Conservation (phyloP, 169 alveolate genomes). For the Prorocentrum cordatum region DNA sequence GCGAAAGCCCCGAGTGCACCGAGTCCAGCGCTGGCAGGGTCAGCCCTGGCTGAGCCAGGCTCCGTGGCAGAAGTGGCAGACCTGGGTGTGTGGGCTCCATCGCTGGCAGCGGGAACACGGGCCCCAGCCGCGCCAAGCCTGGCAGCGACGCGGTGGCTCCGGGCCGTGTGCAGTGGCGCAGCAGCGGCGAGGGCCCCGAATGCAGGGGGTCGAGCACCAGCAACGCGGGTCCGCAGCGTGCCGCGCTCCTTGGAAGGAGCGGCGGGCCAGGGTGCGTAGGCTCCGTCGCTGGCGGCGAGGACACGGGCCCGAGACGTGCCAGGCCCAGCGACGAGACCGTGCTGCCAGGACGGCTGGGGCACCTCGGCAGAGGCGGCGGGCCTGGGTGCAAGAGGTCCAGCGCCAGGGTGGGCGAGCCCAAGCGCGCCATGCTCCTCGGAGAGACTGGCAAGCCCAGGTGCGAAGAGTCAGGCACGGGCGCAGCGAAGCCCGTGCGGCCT, state of each 20-base stretch:
- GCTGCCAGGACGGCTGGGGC: not conserved
- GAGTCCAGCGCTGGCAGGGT: not conserved
- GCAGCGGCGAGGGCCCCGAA: not conserved
- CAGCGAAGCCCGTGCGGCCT: not conserved
- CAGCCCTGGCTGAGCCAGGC: not conserved
- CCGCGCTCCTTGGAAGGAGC: not conserved
- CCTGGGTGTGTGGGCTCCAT: not conserved
- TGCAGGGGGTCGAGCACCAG: not conserved
- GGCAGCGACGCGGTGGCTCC: not conserved
- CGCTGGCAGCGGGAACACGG: not conserved
- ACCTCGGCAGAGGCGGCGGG: not conserved
- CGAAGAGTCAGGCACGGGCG: not conserved
- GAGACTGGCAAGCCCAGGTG: not conserved
- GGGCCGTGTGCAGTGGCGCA: not conserved
- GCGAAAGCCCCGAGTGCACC: not conserved
- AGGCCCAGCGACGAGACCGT: not conserved
- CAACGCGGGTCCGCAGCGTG: not conserved
- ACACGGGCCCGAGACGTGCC: not conserved
- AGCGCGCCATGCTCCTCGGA: not conserved
- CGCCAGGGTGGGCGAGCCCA: not conserved
- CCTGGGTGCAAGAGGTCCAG: not conserved
- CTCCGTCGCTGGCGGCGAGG: not conserved
- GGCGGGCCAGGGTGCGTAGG: not conserved
- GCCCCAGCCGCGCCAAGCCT: not conserved
- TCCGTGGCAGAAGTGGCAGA: not conserved